phyloP scores from a whole-genome alignment of 768 basidiomycete species.

The Serendipita sp. region DNA sequence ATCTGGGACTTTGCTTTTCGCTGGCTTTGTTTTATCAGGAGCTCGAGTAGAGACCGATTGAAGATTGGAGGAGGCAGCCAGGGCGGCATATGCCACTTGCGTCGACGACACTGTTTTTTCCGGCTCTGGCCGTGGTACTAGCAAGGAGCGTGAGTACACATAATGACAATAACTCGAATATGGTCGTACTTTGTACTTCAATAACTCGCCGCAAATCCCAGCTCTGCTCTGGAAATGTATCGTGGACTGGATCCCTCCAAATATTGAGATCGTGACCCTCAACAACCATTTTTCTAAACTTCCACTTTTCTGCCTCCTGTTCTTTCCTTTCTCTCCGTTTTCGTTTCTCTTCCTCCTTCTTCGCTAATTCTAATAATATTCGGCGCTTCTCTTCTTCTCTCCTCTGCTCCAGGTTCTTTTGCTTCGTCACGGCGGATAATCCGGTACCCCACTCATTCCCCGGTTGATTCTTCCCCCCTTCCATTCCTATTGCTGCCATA shows the following conservation, averaged over 20 bases:
- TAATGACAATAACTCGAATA: background rate
- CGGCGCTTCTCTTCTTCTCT: background rate
- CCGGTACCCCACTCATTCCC: slow-evolving; percentile 5
- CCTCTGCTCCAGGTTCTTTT: background rate
- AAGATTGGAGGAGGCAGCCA: background rate
- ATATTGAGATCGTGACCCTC: slow-evolving; percentile 2
- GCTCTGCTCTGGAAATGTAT: slow-evolving; percentile 5
- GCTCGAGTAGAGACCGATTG: slow-evolving; percentile 5
- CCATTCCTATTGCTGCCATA: slow-evolving; percentile 3
- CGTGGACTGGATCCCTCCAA: background rate
- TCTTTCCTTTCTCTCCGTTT: background rate
- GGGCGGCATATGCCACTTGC: background rate
- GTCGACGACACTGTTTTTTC: background rate
- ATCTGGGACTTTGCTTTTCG: background rate
- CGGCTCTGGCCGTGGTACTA: background rate
- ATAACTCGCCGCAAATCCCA: slow-evolving; percentile 4
- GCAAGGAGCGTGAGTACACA: background rate
- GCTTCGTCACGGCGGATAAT: slow-evolving; percentile 4
- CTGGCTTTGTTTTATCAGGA: background rate
- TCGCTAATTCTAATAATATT: background rate
- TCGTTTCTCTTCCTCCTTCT: background rate
- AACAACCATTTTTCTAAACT: background rate
- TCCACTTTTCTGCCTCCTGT: slow-evolving; percentile 6
- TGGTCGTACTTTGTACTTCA: background rate
- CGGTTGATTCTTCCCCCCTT: background rate